These are phyloP conservation scores for Leptographium flavum DNA, from an alignment of 2,329 filamentous ascomycete species.

Conservation along the genomic window DNA sequence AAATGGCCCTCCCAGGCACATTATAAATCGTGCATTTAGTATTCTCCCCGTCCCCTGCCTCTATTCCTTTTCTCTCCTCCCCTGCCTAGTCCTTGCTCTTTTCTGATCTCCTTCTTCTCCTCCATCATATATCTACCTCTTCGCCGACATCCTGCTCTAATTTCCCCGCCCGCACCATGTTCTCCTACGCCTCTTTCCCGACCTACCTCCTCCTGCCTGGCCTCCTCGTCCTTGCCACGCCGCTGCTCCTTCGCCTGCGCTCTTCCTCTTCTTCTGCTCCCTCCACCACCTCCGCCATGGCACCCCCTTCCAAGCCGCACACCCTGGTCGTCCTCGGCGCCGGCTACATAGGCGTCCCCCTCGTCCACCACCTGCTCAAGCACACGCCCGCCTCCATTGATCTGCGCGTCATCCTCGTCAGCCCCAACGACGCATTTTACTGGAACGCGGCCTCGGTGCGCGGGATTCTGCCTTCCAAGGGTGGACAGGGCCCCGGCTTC, in stretches of 20 bases:
- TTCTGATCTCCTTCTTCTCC: not conserved
- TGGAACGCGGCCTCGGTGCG: constrained; percentile 14
- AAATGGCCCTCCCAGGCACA: too few relatives aligned
- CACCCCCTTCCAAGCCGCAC: constrained; percentile 10
- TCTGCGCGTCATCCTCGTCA: constrained; percentile 16
- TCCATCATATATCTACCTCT: too few relatives aligned
- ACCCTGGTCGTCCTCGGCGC: constrained; percentile 36
- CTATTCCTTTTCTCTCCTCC: too few relatives aligned
- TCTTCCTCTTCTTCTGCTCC: not conserved
- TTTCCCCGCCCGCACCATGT: not conserved
- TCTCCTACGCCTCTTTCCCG: not conserved
- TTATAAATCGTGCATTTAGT: too few relatives aligned
- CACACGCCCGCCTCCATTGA: constrained; percentile 24
- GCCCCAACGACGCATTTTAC: constrained; percentile 15
- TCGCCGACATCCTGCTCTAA: not conserved
- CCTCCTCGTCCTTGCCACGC: constrained; percentile 2
- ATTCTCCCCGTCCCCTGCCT: too few relatives aligned
- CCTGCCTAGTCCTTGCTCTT: too few relatives aligned
- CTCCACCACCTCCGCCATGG: not conserved
- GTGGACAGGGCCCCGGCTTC: constrained; percentile 13
- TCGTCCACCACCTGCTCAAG: constrained; percentile 36
- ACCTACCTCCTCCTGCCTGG: constrained; percentile 6
- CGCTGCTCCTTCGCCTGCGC: constrained; percentile 2
- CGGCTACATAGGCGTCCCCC: constrained; percentile 28
- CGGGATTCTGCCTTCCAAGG: constrained; percentile 13